A percentile compares a stretch with the other conserved stretches of the same genome.
Evolutionary conservation across 306 rosid species (phyloP).

Genomic region (Castanea sativa): DNA sequence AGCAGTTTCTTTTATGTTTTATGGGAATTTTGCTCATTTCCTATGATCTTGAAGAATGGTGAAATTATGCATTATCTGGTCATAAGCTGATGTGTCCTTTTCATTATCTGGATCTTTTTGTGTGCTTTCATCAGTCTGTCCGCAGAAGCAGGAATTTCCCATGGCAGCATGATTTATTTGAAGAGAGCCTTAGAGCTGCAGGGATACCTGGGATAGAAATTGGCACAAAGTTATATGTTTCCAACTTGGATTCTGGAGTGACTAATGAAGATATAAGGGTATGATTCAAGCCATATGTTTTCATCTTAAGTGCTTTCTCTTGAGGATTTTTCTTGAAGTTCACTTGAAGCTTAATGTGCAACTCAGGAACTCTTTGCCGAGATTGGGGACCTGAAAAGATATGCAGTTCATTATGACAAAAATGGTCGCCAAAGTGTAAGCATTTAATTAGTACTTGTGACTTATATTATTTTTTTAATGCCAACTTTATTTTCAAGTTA

Average conservation of each 20-base stretch:
- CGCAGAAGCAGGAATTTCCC: slow-evolving; percentile 85
- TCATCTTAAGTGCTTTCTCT: slow-evolving; percentile 47
- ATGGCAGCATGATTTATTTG: slow-evolving; percentile 88
- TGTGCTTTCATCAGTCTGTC: slow-evolving; percentile 83
- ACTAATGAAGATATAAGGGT: slow-evolving; percentile 99
- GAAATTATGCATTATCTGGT: slow-evolving; percentile 63
- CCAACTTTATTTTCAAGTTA: too few species aligned
- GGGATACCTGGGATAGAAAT: slow-evolving; percentile 87
- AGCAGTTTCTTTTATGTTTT: slow-evolving; percentile 34
- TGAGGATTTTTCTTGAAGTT: slow-evolving; percentile 38
- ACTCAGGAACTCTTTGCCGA: slow-evolving; percentile 95
- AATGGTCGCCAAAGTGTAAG: slow-evolving; percentile 89
- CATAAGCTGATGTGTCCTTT: slow-evolving; percentile 79
- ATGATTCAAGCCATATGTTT: slow-evolving; percentile 48
- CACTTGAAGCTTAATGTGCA: slow-evolving; percentile 66
- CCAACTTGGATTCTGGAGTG: slow-evolving; percentile 95
- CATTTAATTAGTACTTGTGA: slow-evolving; percentile 3
- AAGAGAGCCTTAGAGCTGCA: slow-evolving; percentile 96
- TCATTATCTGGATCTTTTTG: slow-evolving; percentile 75
- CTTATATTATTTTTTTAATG: neutral
- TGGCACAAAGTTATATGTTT: slow-evolving; percentile 88
- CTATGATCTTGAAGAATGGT: slow-evolving; percentile 65
- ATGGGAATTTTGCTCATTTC: slow-evolving; percentile 32
- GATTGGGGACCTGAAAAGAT: slow-evolving; percentile 85
- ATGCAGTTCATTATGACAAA: slow-evolving; percentile 86